These are phyloP conservation scores for Sisymbrium irio DNA, from an alignment of 345 rosid genomes.

Conservation along the genomic window DNA sequence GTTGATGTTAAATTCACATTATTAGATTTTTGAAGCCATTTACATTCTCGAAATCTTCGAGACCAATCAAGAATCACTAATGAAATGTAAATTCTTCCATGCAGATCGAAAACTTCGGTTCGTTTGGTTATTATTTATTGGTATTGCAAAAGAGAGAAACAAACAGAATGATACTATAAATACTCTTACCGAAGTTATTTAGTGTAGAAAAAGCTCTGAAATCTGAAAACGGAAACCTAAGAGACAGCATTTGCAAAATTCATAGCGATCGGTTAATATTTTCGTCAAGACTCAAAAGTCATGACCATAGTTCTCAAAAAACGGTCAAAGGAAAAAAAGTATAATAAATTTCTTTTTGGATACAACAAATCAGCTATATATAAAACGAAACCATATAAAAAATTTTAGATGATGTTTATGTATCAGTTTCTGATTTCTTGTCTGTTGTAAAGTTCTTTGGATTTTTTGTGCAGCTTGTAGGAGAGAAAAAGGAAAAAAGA, in stretches of 20 bases:
- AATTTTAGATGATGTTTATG: not conserved
- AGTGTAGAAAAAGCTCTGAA: not conserved
- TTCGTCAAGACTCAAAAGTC: no score
- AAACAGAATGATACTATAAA: not conserved
- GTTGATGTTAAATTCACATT: no score
- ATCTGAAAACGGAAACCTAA: not conserved
- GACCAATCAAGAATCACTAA: not conserved
- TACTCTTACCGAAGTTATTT: not conserved
- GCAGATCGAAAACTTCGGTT: no score
- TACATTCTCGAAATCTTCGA: no score
- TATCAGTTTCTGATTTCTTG: not conserved
- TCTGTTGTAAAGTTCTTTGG: not conserved
- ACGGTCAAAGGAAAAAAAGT: not conserved
- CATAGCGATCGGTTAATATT: not conserved
- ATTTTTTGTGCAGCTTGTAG: not conserved
- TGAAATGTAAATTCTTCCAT: not conserved
- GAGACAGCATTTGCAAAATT: not conserved
- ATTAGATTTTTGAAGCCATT: no score
- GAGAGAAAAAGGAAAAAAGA: not conserved
- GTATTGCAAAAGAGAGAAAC: no score
- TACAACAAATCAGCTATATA: not conserved
- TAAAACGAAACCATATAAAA: not conserved
- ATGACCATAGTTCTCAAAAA: not conserved
- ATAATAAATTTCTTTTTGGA: not conserved
- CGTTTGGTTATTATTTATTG: no score